Percentiles rank a stretch among this genome's conserved stretches.
Conservation (phyloP, 305 asterid species). For the Petunia hybrid region DNA sequence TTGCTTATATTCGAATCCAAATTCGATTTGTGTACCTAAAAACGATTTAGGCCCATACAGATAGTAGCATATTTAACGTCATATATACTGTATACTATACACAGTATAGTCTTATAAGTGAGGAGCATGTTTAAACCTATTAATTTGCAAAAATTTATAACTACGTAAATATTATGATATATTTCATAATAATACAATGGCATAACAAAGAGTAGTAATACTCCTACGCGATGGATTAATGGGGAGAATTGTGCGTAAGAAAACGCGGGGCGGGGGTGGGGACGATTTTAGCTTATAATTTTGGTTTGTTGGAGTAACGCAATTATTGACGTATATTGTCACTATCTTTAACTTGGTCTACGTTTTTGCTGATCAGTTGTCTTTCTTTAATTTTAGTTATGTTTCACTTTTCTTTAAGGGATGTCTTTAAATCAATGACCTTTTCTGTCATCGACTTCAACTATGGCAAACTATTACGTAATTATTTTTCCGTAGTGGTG, state of each 20-base stretch:
- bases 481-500: neutral
- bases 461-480: neutral
- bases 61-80: no score
- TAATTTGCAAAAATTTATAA: no score
- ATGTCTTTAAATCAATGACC: constrained; percentile 10
- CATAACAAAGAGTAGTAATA: no score
- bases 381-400: neutral
- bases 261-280: neutral
- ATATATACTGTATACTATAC: no score
- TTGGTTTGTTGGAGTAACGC: constrained; percentile 35
- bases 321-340: constrained; percentile 41
- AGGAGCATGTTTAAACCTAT: no score
- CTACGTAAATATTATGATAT: no score
- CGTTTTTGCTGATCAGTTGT: neutral
- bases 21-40: no score
- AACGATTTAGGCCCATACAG: no score
- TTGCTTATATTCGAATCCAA: no score
- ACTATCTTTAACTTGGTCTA: constrained; percentile 15
- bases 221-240: neutral
- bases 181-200: no score
- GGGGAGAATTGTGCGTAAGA: neutral
- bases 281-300: neutral
- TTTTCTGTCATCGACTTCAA: neutral
- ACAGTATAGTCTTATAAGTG: no score
- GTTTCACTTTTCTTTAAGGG: neutral